Evolutionary conservation across 345 rosid genomes (phyloP).

Genomic region (Ricinus communis): DNA sequence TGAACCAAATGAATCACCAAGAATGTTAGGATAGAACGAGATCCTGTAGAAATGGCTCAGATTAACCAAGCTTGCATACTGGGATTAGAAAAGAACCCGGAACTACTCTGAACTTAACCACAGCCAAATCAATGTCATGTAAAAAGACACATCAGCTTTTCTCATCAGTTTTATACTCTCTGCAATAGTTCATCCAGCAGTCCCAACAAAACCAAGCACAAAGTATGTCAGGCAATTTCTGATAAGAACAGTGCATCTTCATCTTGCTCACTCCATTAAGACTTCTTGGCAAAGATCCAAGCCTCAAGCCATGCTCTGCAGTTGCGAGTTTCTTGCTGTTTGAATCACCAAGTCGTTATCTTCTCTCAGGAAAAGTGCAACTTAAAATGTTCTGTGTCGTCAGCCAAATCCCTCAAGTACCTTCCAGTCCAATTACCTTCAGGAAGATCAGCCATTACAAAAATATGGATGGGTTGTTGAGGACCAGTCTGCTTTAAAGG

Average conservation of each 20-base stretch:
- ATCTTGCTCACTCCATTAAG: constrained; percentile 27
- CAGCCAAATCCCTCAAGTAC: constrained; percentile 70
- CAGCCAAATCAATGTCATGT: constrained; percentile 16
- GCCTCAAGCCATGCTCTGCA: constrained; percentile 51
- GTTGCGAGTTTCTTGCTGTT: constrained; percentile 49
- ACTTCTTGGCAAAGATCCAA: constrained; percentile 38
- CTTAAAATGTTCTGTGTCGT: constrained; percentile 50
- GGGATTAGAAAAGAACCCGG: not conserved
- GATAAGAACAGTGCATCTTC: constrained; percentile 45
- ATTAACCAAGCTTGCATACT: not conserved
- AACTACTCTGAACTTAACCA: no score
- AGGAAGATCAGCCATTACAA: constrained; percentile 94
- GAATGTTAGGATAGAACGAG: not conserved
- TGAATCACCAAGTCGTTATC: constrained; percentile 50
- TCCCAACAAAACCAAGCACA: constrained; percentile 94
- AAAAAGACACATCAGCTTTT: constrained; percentile 55
- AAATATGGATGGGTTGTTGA: constrained; percentile 50
- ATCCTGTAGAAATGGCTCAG: no score
- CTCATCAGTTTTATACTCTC: constrained; percentile 74
- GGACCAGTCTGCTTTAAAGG: constrained; percentile 43
- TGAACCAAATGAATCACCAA: not conserved
- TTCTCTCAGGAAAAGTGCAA: constrained; percentile 53
- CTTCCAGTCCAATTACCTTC: constrained; percentile 74
- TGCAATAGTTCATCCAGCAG: constrained; percentile 90
- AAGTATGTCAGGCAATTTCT: constrained; percentile 49